These are phyloP conservation scores for Hymenoscyphus salicellus DNA, from an alignment of 2,329 filamentous ascomycete species.

Conservation along the genomic window DNA sequence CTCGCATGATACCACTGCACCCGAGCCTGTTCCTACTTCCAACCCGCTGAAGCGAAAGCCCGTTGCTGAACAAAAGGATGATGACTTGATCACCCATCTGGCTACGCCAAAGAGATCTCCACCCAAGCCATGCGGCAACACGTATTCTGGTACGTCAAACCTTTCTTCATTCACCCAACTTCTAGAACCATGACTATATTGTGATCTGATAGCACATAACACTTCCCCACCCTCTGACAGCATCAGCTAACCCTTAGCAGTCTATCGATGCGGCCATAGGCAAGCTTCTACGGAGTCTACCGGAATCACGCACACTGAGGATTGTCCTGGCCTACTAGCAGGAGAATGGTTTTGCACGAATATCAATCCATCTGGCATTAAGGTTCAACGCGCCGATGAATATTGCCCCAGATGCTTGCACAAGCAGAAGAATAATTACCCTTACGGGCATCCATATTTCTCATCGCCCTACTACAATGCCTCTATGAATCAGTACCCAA, in stretches of 20 bases:
- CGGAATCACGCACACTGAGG: neutral
- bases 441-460: no score
- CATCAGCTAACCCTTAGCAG: neutral
- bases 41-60: neutral
- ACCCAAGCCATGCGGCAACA: neutral
- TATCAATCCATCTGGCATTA: neutral
- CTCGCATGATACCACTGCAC: neutral
- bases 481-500: no score
- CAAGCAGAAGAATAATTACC: no score
- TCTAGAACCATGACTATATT: neutral
- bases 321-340: neutral
- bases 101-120: no score
- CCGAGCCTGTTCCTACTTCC: neutral
- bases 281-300: neutral
- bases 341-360: neutral
- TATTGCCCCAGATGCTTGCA: neutral
- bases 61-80: neutral
- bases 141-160: neutral
- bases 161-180: neutral
- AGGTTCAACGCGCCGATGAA: neutral
- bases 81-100: no score
- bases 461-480: no score
- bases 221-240: neutral
- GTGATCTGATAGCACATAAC: neutral
- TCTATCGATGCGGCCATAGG: neutral